Percentiles rank a stretch among this genome's conserved stretches.
phyloP scores from a whole-genome alignment of 805 yeast genomes.

The Spathaspora passalidarum region DNA sequence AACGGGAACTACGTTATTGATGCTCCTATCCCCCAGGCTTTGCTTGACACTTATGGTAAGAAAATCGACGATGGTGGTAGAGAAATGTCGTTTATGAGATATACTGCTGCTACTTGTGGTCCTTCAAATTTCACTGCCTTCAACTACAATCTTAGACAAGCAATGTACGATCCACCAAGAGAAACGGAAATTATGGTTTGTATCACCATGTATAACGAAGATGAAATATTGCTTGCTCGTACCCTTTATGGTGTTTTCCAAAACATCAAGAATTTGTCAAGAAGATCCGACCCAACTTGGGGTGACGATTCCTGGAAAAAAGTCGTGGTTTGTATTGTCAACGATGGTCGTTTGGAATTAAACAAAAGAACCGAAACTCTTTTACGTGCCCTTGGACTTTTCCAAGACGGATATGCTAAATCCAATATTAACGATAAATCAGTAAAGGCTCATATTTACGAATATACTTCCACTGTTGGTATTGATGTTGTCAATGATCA shows the following conservation, averaged over 20 bases:
- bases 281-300: conserved; percentile 72
- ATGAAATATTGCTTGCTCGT: conserved; percentile 74
- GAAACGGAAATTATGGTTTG: conserved; percentile 83
- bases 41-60: conserved; percentile 34
- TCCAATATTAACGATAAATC: conserved; percentile 78
- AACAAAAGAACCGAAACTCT: conserved; percentile 76
- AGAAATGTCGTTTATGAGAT: conserved; percentile 85
- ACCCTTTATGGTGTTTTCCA: conserved; percentile 90
- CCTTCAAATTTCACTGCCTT: conserved; percentile 64
- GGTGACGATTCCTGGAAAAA: conserved; percentile 97
- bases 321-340: conserved; percentile 82
- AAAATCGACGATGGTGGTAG: conserved; percentile 34
- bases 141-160: conserved; percentile 80
- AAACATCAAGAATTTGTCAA: conserved; percentile 71
- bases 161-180: conserved; percentile 73
- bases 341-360: conserved; percentile 88
- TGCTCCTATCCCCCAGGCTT: conserved; percentile 38
- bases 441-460: conserved; percentile 87
- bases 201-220: conserved; percentile 88
- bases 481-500: conserved; percentile 64
- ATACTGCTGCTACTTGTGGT: conserved; percentile 91
- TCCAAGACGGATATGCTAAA: conserved; percentile 95
- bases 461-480: conserved; percentile 89
- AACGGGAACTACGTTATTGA: conserved; percentile 44
- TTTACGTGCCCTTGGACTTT: conserved; percentile 83